These are phyloP conservation scores for Rhododendron henanense DNA, from an alignment of 148 eudicot genomes.

Conservation along the genomic window DNA sequence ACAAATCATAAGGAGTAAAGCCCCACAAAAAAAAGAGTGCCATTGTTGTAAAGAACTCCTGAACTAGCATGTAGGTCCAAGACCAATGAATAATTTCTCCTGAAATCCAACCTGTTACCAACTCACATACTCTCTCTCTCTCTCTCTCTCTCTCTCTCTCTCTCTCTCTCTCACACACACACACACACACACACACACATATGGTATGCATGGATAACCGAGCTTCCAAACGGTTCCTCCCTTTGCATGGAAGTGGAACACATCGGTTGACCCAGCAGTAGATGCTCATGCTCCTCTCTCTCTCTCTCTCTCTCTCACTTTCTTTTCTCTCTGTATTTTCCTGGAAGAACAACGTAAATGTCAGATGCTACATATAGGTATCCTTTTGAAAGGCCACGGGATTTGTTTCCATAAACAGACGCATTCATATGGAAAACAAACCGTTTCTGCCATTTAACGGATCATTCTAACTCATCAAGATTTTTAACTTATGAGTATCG, in stretches of 20 bases:
- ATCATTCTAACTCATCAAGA: no score
- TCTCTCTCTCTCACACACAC: neutral
- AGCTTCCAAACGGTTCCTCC: neutral
- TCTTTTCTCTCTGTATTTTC: neutral
- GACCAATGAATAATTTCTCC: neutral
- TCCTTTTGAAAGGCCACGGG: neutral
- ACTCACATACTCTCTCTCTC: conserved; percentile 4
- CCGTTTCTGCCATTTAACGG: neutral
- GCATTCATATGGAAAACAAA: neutral
- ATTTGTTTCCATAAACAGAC: neutral
- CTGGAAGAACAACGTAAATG: neutral
- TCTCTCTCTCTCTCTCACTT: neutral
- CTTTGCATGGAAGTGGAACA: neutral
- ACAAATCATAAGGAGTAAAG: no score
- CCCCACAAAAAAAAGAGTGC: no score
- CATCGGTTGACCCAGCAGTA: conserved; percentile 2
- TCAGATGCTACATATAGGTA: neutral
- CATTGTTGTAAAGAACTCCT: no score
- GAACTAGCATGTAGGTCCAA: no score
- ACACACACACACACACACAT: no score
- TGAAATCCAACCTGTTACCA: neutral
- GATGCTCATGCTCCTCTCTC: neutral
- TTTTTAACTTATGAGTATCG: no score
- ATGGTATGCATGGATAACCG: neutral
- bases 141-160: neutral